Conservation (phyloP, 2,329 filamentous ascomycete genomes). For the Juglanconis sp. region DNA sequence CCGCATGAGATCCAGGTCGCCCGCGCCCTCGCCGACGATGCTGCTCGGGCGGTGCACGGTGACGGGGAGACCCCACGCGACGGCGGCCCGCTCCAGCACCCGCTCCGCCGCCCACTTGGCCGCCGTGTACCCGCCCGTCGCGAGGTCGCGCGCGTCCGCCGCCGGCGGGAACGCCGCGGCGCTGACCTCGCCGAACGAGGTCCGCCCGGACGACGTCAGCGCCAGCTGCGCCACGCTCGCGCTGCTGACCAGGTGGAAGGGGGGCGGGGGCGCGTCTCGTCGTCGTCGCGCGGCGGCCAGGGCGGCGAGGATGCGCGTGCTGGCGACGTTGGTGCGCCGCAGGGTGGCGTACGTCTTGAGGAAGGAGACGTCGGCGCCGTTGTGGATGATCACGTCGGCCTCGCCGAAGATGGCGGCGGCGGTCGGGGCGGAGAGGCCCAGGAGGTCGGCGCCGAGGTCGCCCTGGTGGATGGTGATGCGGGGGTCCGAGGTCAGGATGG, state of each 20-base stretch:
- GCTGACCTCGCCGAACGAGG: background rate
- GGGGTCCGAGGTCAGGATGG: too few relatives aligned
- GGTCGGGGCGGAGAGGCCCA: too few relatives aligned
- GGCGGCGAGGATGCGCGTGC: background rate
- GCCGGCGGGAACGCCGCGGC: background rate
- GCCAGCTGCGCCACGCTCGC: too few relatives aligned
- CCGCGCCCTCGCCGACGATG: background rate
- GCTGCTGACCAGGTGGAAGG: background rate
- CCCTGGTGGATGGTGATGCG: background rate
- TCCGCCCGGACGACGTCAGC: too few relatives aligned
- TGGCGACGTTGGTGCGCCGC: background rate
- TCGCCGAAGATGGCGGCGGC: background rate
- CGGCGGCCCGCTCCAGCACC: constrained; percentile 24
- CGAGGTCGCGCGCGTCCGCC: constrained; percentile 16
- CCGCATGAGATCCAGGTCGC: background rate
- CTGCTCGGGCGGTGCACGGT: background rate
- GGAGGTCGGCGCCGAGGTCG: background rate
- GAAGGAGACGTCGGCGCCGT: background rate
- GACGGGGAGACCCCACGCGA: background rate
- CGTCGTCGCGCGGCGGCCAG: background rate
- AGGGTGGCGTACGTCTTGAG: background rate
- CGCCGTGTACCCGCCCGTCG: constrained; percentile 21
- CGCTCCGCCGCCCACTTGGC: constrained; percentile 33
- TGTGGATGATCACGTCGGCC: background rate
- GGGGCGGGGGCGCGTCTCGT: background rate